A percentile compares a stretch with the other conserved stretches of the same genome.
Evolutionary conservation across 176 grass and related monocot species (phyloP).

Genomic region (Pontederia paniculata): DNA sequence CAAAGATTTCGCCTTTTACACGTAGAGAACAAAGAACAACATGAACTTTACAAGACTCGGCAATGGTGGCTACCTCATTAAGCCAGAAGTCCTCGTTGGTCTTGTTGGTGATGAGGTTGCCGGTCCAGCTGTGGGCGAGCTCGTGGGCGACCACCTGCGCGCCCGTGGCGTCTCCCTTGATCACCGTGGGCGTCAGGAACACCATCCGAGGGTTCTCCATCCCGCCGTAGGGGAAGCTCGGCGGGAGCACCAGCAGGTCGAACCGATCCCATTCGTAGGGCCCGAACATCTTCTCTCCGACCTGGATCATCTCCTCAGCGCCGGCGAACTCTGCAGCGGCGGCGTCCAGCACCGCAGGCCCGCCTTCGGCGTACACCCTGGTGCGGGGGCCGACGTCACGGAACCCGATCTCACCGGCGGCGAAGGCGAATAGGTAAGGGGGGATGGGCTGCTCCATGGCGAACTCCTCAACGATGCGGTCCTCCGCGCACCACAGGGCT

Average conservation of each 20-base stretch:
- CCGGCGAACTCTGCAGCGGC: conserved; percentile 81
- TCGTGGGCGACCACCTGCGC: conserved; percentile 87
- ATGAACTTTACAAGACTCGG: no score
- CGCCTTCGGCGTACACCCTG: conserved; percentile 64
- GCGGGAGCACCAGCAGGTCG: conserved; percentile 74
- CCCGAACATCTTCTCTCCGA: conserved; percentile 69
- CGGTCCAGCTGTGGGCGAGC: conserved; percentile 89
- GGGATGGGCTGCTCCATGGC: conserved; percentile 84
- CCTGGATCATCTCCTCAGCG: conserved; percentile 81
- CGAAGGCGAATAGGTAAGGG: conserved; percentile 93
- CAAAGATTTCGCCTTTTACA: background rate
- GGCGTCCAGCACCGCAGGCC: conserved; percentile 45
- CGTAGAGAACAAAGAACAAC: no score
- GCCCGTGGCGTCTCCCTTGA: conserved; percentile 65
- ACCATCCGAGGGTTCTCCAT: conserved; percentile 98
- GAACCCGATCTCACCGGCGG: conserved; percentile 51
- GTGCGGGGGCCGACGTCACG: conserved; percentile 76
- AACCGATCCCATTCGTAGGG: conserved; percentile 92
- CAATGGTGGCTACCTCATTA: conserved; percentile 44
- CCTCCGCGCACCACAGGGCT: conserved; percentile 47
- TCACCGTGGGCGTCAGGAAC: conserved; percentile 68
- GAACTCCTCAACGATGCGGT: conserved; percentile 76
- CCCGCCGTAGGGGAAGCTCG: conserved; percentile 82
- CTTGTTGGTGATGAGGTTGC: conserved; percentile 92
- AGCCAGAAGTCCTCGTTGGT: conserved; percentile 98